Conservation (phyloP, 192 early-diverging fungal genomes). For the Dissophora ornata region DNA sequence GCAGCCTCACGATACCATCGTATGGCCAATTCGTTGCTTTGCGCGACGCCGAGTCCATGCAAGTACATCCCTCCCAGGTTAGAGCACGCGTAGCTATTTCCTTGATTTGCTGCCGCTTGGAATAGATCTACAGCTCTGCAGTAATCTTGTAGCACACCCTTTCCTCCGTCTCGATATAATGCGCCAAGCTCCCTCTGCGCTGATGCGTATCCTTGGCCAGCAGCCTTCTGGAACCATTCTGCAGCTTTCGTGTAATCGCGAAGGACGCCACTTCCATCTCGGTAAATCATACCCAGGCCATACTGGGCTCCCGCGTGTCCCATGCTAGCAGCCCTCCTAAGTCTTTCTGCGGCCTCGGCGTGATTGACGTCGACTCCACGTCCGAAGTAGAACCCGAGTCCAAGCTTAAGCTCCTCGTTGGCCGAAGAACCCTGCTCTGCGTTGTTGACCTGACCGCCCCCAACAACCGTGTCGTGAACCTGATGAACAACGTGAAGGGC, state of each 20-base stretch:
- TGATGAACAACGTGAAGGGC: background rate
- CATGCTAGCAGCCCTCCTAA: slow-evolving; percentile 6
- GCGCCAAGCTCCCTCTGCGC: slow-evolving; percentile 1
- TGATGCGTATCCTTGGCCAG: background rate
- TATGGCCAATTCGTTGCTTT: too few relatives aligned
- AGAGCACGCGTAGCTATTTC: too few relatives aligned
- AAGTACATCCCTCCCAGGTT: too few relatives aligned
- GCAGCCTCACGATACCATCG: too few relatives aligned
- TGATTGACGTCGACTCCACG: slow-evolving; percentile 48
- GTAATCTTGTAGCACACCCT: background rate
- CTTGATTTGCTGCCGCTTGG: background rate
- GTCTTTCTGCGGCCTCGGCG: slow-evolving; percentile 49
- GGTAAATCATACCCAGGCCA: slow-evolving; percentile 8
- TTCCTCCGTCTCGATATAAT: background rate
- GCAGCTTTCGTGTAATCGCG: background rate
- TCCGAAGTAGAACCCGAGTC: slow-evolving; percentile 33
- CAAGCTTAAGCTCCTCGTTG: slow-evolving; percentile 54
- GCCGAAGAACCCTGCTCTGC: background rate
- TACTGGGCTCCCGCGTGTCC: slow-evolving; percentile 10
- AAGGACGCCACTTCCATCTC: background rate
- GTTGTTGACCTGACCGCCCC: background rate
- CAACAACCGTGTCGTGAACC: background rate
- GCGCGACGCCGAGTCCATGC: too few relatives aligned
- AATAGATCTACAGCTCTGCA: background rate
- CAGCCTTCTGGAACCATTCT: slow-evolving; percentile 18